Conservation (phyloP, 2,329 filamentous ascomycete species). For the Eutypella sp. region DNA sequence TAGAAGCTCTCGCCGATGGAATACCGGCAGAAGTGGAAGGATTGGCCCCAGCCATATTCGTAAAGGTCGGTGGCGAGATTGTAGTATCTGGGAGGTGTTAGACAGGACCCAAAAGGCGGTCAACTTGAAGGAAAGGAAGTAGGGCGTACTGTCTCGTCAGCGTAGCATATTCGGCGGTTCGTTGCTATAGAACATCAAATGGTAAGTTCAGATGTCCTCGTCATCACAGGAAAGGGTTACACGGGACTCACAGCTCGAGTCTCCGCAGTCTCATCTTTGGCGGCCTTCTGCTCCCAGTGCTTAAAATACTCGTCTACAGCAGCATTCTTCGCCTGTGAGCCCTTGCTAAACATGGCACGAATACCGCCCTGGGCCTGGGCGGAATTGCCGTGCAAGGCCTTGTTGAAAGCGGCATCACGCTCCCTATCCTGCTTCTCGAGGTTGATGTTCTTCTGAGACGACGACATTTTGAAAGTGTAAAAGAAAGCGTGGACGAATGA, state of each 20-base stretch:
- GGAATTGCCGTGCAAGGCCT: conserved; percentile 74
- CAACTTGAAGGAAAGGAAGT: background rate
- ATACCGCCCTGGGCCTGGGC: conserved; percentile 67
- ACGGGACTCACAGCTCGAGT: conserved; percentile 64
- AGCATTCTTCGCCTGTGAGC: conserved; percentile 66
- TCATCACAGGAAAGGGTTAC: background rate
- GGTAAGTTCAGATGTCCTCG: conserved; percentile 7
- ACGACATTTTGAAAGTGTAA: conserved; percentile 37
- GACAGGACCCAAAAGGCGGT: background rate
- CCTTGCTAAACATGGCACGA: conserved; percentile 80
- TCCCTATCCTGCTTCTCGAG: conserved; percentile 79
- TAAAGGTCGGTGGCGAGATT: conserved; percentile 95
- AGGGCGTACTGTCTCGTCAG: conserved; percentile 78
- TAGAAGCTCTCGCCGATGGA: conserved; percentile 79
- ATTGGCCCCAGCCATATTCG: conserved; percentile 94
- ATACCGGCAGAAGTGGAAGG: conserved; percentile 97
- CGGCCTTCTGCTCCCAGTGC: conserved; percentile 86
- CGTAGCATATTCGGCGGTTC: conserved; percentile 85
- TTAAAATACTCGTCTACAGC: conserved; percentile 93
- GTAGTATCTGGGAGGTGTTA: conserved; percentile 66
- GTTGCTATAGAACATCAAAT: conserved; percentile 49
- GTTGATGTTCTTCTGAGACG: conserved; percentile 29
- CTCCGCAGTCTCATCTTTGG: conserved; percentile 74
- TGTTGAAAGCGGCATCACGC: conserved; percentile 88
- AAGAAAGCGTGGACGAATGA: background rate